Base-by-base conservation (phyloP, 495 filamentous ascomycete species). In the Penicillium robsamsonii region DNA sequence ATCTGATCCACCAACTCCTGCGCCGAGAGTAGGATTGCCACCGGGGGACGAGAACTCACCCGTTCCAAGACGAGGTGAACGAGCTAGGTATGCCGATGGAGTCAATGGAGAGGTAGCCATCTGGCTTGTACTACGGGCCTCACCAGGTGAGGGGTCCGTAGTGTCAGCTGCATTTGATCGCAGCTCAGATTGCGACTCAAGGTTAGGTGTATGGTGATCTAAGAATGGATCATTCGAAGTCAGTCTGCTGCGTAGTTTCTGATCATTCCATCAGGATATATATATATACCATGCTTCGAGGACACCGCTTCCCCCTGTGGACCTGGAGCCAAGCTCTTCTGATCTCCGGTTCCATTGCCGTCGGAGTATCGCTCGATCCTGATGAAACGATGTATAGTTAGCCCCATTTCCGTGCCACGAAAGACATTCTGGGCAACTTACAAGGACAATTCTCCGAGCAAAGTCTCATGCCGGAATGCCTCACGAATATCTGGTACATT, bases 401-500 rank as follows among this genome's bases (percentile, higher is more conserved):
- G 59, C 18, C 29, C 47, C 6, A 17, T 30, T 24, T 43, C 9
- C 24, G 50, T 15, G 33, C 38, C 22, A 2, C 9, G n/a, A 20
- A 35, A 44, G 13, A 11, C 6, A 35, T 8, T 8, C 11, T n/a
- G 15, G 44, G 37, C 38, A 50, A 72, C 85, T 75, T 69, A 95
- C 94, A 97, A 88, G 53, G 83, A 79, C 52, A 89, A 74, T 73
- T 97, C 93, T 65, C 91, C 85, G 40, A 84, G 66, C 63, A 92
- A 75, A 2, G 92, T 97, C 57, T 93, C 83, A 59, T 97, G 82
- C 35, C 95, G 81, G 65, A 92, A 98, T 47, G 86, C 87, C 70
- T 94, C 90, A 53, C 94, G 81, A 45, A 96, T 88, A 59, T 96
- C 88, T 3, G 94, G 94, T 4, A 98, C 90, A 69, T 98, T 98